phyloP scores from a whole-genome alignment of 108 stramenopile species.

The Fragilaria crotonensis region DNA sequence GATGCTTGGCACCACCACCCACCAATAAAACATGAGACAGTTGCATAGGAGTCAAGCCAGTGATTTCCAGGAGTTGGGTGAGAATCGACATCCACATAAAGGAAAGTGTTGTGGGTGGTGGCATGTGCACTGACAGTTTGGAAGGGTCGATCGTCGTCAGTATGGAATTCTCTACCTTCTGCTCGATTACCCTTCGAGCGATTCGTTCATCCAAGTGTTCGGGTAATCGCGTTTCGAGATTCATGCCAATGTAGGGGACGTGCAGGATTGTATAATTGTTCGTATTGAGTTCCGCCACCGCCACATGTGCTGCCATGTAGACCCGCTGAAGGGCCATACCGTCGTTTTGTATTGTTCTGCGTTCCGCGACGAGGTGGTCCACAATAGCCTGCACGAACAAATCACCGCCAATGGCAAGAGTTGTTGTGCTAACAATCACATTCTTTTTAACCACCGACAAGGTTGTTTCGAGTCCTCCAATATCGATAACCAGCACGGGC shows the following conservation, averaged over 20 bases:
- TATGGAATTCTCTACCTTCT: slow-evolving; percentile 32
- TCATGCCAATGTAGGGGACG: slow-evolving; percentile 62
- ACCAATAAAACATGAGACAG: slow-evolving; percentile 52
- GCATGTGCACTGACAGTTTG: slow-evolving; percentile 42
- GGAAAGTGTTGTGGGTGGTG: slow-evolving; percentile 43
- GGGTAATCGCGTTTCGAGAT: slow-evolving; percentile 30
- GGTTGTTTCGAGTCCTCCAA: slow-evolving; percentile 47
- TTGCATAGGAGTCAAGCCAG: slow-evolving; percentile 29
- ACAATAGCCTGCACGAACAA: slow-evolving; percentile 49
- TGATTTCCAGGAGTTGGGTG: slow-evolving; percentile 49
- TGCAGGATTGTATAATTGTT: slow-evolving; percentile 50
- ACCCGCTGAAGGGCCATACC: slow-evolving; percentile 15
- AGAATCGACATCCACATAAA: slow-evolving; percentile 46
- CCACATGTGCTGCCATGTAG: slow-evolving; percentile 23
- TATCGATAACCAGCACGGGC: slow-evolving; percentile 57
- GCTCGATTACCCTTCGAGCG: slow-evolving; percentile 55
- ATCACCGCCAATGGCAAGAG: slow-evolving; percentile 59
- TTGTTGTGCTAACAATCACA: slow-evolving; percentile 24
- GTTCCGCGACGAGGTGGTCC: slow-evolving; percentile 30
- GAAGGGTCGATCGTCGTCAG: slow-evolving; percentile 18
- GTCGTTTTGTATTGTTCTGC: slow-evolving; percentile 12
- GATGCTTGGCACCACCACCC: slow-evolving; percentile 53
- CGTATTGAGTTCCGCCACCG: slow-evolving; percentile 49
- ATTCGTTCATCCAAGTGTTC: slow-evolving; percentile 55
- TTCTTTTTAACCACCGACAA: slow-evolving; percentile 48